Evolutionary conservation across 768 basidiomycete genomes (phyloP).

Genomic region (Clavulina sp.): DNA sequence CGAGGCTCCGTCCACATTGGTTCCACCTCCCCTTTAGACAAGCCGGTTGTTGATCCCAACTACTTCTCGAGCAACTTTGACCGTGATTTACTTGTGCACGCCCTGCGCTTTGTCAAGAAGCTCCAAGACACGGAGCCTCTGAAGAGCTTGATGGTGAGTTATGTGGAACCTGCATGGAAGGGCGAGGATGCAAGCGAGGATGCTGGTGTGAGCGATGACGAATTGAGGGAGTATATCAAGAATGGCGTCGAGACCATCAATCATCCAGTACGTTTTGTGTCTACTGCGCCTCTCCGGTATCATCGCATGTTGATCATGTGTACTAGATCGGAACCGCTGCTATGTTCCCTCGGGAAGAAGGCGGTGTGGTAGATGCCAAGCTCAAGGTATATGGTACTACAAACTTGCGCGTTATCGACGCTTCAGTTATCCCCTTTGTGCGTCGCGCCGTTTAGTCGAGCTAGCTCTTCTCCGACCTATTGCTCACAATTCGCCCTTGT

Average conservation of each 20-base stretch:
- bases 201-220: background rate
- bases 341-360: background rate
- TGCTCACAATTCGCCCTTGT: background rate
- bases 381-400: slow-evolving; percentile 2
- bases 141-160: background rate
- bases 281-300: background rate
- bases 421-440: background rate
- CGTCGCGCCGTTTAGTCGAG: too few species aligned
- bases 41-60: slow-evolving; percentile 8
- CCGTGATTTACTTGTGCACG: slow-evolving; percentile 7
- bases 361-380: background rate
- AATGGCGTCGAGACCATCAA: background rate
- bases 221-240: background rate
- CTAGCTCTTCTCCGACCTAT: background rate
- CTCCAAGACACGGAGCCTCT: background rate
- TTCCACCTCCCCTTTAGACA: slow-evolving; percentile 3
- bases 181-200: background rate
- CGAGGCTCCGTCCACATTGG: slow-evolving; percentile 1
- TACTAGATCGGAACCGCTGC: background rate
- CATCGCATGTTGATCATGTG: background rate
- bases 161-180: background rate
- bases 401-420: slow-evolving; percentile 1
- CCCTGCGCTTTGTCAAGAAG: slow-evolving; percentile 4
- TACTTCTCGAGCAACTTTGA: slow-evolving; percentile 8
- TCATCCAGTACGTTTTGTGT: background rate